Evolutionary conservation across 257 asterid genomes (phyloP).

Genomic region (Solanum virginianum): DNA sequence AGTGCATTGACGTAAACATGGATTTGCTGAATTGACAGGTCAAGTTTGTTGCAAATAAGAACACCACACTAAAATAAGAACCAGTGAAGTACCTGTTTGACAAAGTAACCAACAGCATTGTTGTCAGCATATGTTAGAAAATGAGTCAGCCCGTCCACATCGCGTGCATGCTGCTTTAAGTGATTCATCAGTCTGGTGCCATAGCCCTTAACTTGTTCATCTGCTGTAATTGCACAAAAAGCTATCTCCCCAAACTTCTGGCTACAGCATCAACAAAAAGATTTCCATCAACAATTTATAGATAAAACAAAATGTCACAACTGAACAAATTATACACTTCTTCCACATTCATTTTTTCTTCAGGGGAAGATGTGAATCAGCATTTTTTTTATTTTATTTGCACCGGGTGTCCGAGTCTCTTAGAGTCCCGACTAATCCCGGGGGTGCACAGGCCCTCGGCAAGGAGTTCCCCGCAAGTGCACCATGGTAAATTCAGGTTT

Average conservation of each 20-base stretch:
- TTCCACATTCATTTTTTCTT: background rate
- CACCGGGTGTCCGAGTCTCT: too few species aligned
- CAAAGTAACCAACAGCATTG: constrained; percentile 98
- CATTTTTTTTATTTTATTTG: background rate
- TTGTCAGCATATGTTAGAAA: constrained; percentile 98
- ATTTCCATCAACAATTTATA: background rate
- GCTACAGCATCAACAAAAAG: constrained; percentile 29
- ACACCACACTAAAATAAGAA: background rate
- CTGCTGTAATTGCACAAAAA: constrained; percentile 93
- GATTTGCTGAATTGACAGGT: background rate
- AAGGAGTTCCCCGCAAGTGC: too few species aligned
- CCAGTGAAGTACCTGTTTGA: constrained; percentile 61
- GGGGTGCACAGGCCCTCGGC: too few species aligned
- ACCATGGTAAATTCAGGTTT: too few species aligned
- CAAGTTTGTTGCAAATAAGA: background rate
- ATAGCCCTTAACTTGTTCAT: constrained; percentile 97
- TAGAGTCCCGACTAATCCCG: too few species aligned
- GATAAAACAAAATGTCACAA: background rate
- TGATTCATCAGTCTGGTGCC: constrained; percentile 98
- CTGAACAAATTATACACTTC: background rate
- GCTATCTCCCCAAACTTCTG: constrained; percentile 99
- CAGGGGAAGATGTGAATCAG: background rate
- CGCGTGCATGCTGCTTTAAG: constrained; percentile 95
- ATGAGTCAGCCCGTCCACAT: constrained; percentile 86
- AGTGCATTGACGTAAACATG: background rate